phyloP scores from a whole-genome alignment of 1,139 yeast genomes.

The Debaryomycetaceae sp. region DNA sequence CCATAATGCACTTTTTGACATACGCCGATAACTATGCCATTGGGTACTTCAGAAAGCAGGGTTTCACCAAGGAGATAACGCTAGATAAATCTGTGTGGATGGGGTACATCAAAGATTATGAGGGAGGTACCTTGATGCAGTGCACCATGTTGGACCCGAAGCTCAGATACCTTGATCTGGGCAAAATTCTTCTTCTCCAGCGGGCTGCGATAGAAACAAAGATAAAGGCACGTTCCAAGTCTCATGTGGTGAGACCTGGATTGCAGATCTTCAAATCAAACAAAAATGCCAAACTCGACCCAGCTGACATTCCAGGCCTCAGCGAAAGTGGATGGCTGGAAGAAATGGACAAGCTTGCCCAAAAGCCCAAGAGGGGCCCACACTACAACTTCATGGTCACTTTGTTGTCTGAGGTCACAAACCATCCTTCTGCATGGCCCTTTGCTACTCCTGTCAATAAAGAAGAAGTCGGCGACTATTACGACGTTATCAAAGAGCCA shows the following conservation, averaged over 20 bases:
- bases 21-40: conserved; percentile 99
- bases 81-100: conserved; percentile 87
- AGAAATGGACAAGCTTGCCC: conserved; percentile 96
- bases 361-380: conserved; percentile 91
- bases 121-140: conserved; percentile 98
- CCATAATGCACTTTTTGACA: conserved; percentile 82
- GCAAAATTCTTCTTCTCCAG: conserved; percentile 79
- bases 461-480: conserved; percentile 95
- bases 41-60: conserved; percentile 97
- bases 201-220: conserved; percentile 89
- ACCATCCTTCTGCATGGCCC: conserved; percentile 99
- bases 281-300: conserved; percentile 36
- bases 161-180: conserved; percentile 79
- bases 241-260: conserved; percentile 82
- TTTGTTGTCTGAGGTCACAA: conserved; percentile 79
- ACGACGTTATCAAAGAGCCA: conserved; percentile 96
- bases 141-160: conserved; percentile 88
- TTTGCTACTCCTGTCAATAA: conserved; percentile 88
- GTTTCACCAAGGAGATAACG: conserved; percentile 91
- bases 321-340: conserved; percentile 97
- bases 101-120: conserved; percentile 98
- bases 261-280: conserved; percentile 64
- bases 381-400: conserved; percentile 94
- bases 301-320: conserved; percentile 77
- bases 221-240: conserved; percentile 72